phyloP scores from a whole-genome alignment of 345 rosid species.

The Capsella bursapastoris region DNA sequence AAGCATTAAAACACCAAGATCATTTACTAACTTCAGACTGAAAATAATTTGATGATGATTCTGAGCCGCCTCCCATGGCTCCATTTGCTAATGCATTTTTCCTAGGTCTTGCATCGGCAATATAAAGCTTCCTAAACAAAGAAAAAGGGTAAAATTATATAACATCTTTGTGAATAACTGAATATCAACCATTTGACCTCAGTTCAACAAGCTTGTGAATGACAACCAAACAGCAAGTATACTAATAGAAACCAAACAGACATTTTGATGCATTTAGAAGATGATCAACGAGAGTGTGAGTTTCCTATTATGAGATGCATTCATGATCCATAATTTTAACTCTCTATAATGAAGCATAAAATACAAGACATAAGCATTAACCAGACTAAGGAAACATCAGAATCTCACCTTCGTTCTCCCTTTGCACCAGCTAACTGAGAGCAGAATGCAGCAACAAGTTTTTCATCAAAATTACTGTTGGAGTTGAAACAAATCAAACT shows the following conservation, averaged over 20 bases:
- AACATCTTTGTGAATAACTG: neutral
- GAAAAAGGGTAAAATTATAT: slow-evolving; percentile 4
- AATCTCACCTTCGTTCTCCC: slow-evolving; percentile 64
- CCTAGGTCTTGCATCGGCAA: slow-evolving; percentile 98
- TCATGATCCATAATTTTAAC: neutral
- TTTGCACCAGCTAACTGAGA: slow-evolving; percentile 56
- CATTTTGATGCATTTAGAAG: slow-evolving; percentile 15
- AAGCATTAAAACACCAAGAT: slow-evolving; percentile 29
- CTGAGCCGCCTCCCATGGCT: slow-evolving; percentile 99
- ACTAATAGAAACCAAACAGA: slow-evolving; percentile 15
- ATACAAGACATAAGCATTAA: slow-evolving; percentile 15
- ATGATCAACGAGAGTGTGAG: neutral
- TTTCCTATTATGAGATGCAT: slow-evolving; percentile 9
- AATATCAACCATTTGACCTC: slow-evolving; percentile 9
- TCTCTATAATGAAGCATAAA: slow-evolving; percentile 8
- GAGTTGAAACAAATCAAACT: slow-evolving; percentile 34
- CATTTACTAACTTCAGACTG: slow-evolving; percentile 81
- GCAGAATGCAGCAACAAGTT: slow-evolving; percentile 91
- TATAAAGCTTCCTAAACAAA: slow-evolving; percentile 77
- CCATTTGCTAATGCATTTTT: slow-evolving; percentile 99
- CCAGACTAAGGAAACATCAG: slow-evolving; percentile 16
- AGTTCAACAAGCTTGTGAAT: slow-evolving; percentile 21
- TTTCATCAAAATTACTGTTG: slow-evolving; percentile 89
- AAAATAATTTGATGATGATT: slow-evolving; percentile 92
- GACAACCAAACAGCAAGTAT: slow-evolving; percentile 1